Evolutionary conservation across 2,329 filamentous ascomycete species (phyloP).

Genomic region (Aspergillus sp.): DNA sequence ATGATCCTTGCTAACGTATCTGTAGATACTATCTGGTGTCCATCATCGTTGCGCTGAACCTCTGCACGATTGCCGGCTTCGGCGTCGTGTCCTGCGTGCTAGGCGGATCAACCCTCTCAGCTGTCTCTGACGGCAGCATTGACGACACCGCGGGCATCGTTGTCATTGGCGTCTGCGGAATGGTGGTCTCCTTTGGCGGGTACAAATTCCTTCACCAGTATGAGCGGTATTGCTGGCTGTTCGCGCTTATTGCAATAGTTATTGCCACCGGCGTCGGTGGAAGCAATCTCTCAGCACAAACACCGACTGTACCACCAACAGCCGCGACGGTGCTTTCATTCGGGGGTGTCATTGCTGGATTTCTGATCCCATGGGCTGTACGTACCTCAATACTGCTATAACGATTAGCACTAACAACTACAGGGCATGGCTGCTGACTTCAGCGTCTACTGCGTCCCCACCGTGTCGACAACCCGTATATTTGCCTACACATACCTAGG

Average conservation of each 20-base stretch:
- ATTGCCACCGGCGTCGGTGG: constrained; percentile 10
- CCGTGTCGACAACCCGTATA: constrained; percentile 10
- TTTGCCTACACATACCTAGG: constrained; percentile 11
- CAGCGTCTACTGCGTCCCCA: constrained; percentile 9
- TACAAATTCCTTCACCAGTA: constrained; percentile 12
- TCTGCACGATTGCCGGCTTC: constrained; percentile 11
- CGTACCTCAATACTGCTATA: not conserved
- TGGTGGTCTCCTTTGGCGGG: constrained; percentile 11
- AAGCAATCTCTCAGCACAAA: not conserved
- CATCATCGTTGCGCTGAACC: constrained; percentile 5
- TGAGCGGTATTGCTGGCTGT: constrained; percentile 13
- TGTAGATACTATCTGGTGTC: constrained; percentile 6
- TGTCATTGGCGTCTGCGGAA: constrained; percentile 11
- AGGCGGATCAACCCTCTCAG: constrained; percentile 3
- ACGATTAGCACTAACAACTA: not conserved
- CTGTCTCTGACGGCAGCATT: constrained; percentile 7
- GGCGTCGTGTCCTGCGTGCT: constrained; percentile 6
- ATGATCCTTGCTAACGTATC: not conserved
- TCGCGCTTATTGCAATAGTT: constrained; percentile 6
- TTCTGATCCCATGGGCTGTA: constrained; percentile 13
- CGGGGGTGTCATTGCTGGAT: constrained; percentile 10
- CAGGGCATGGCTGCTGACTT: constrained; percentile 12
- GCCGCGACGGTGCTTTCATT: constrained; percentile 8
- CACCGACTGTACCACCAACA: constrained; percentile 1
- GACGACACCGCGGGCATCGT: constrained; percentile 10